Evolutionary conservation across 2,329 filamentous ascomycete genomes (phyloP).

Genomic region (Claviceps sp.): DNA sequence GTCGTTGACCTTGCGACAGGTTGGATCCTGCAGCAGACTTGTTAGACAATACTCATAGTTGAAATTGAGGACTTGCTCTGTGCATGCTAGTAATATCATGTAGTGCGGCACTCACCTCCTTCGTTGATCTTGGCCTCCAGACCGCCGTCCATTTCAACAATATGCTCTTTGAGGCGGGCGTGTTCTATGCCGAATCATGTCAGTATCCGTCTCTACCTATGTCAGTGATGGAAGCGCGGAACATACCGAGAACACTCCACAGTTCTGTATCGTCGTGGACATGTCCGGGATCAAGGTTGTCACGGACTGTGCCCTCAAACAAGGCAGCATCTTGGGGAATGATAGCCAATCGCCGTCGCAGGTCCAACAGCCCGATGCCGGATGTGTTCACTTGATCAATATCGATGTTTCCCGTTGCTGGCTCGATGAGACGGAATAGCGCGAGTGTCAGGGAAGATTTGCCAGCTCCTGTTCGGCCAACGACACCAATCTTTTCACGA

Average conservation of each 20-base stretch:
- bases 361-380: conserved; percentile 75
- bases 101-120: conserved; percentile 55
- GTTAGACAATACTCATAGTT: too few species aligned
- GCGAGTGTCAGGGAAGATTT: conserved; percentile 90
- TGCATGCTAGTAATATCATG: not conserved
- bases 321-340: conserved; percentile 96
- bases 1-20: conserved; percentile 85
- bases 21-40: conserved; percentile 56
- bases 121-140: conserved; percentile 85
- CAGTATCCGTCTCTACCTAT: not conserved
- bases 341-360: conserved; percentile 81
- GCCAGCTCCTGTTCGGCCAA: conserved; percentile 88
- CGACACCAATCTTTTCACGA: conserved; percentile 95
- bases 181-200: conserved; percentile 47
- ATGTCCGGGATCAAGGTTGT: conserved; percentile 90
- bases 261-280: conserved; percentile 94
- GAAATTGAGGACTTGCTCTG: too few species aligned
- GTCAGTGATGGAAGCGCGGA: not conserved
- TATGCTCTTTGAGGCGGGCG: conserved; percentile 82
- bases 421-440: conserved; percentile 91
- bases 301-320: conserved; percentile 83
- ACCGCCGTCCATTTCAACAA: conserved; percentile 73
- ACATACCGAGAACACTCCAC: conserved; percentile 76
- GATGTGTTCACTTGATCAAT: conserved; percentile 87
- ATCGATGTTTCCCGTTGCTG: conserved; percentile 65